phyloP scores from a whole-genome alignment of 2,329 filamentous ascomycete genomes.

The Cercospora zeae-maydis region DNA sequence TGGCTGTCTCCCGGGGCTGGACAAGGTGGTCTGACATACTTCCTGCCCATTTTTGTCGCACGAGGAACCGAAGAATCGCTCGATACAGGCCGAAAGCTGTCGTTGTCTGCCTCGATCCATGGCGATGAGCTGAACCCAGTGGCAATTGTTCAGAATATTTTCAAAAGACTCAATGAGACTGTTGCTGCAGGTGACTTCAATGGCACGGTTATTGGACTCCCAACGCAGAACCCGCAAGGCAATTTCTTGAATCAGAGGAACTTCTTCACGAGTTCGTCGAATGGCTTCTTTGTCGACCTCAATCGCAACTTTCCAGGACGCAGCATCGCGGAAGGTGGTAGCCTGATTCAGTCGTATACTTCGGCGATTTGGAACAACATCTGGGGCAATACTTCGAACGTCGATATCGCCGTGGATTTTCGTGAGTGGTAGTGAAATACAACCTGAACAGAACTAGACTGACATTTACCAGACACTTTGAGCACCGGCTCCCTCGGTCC shows the following conservation, averaged over 20 bases:
- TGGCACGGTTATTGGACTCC: slow-evolving; percentile 38
- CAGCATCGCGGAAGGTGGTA: slow-evolving; percentile 24
- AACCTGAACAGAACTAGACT: not conserved
- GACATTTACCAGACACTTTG: slow-evolving; percentile 31
- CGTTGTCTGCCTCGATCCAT: slow-evolving; percentile 39
- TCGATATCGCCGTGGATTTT: slow-evolving; percentile 41
- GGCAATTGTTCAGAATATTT: slow-evolving; percentile 38
- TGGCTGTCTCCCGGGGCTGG: slow-evolving; percentile 40
- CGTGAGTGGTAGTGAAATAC: slow-evolving; percentile 11
- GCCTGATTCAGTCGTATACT: slow-evolving; percentile 21
- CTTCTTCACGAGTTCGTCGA: slow-evolving; percentile 35
- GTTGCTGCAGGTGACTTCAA: slow-evolving; percentile 29
- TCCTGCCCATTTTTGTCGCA: slow-evolving; percentile 40
- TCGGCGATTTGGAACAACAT: slow-evolving; percentile 41
- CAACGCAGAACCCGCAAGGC: slow-evolving; percentile 40
- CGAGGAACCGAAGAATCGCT: slow-evolving; percentile 39
- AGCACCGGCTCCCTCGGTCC: slow-evolving; percentile 38
- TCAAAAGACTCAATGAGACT: slow-evolving; percentile 38
- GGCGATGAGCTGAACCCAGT: slow-evolving; percentile 41
- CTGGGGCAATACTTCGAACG: slow-evolving; percentile 39
- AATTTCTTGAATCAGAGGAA: slow-evolving; percentile 42
- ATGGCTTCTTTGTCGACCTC: slow-evolving; percentile 55
- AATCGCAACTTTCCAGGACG: slow-evolving; percentile 62
- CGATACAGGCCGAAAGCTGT: slow-evolving; percentile 38
- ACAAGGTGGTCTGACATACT: slow-evolving; percentile 39